Conservation (phyloP, 2,329 filamentous ascomycete species). For the Periconia macrospinosa region DNA sequence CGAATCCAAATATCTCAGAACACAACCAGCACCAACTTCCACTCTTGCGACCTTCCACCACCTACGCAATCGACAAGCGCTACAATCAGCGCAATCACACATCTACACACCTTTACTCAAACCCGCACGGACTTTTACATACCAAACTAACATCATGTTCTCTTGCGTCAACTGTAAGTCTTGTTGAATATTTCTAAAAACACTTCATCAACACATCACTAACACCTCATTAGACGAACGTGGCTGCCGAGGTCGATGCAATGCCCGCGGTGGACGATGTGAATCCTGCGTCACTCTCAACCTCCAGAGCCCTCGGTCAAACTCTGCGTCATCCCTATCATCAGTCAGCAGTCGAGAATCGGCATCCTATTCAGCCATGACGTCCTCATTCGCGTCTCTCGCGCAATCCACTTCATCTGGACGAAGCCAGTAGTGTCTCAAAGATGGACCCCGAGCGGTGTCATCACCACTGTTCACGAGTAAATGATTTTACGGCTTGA, state of each 20-base stretch:
- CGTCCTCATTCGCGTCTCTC: conserved; percentile 44
- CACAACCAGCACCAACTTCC: not conserved
- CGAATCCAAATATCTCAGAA: not conserved
- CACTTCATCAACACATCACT: not conserved
- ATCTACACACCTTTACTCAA: not conserved
- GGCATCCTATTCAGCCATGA: conserved; percentile 44
- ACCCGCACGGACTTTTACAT: not conserved
- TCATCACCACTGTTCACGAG: not conserved
- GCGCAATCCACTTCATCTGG: conserved; percentile 27
- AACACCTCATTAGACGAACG: conserved; percentile 32
- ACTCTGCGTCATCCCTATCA: conserved; percentile 35
- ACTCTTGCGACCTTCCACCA: not conserved
- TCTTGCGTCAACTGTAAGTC: conserved; percentile 43
- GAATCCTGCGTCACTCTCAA: conserved; percentile 45
- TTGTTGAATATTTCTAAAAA: not conserved
- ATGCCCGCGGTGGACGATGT: conserved; percentile 40
- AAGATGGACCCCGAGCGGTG: not conserved
- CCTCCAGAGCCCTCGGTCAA: conserved; percentile 35
- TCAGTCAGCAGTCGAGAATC: conserved; percentile 26
- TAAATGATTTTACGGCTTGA: not conserved
- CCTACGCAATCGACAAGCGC: conserved; percentile 1
- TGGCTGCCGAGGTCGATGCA: conserved; percentile 47
- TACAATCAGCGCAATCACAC: not conserved
- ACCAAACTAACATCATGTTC: conserved; percentile 37
- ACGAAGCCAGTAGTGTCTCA: conserved; percentile 22